Conservation (phyloP, 1,284 basidiomycete species). For the Cryptococcus depauperatus region DNA sequence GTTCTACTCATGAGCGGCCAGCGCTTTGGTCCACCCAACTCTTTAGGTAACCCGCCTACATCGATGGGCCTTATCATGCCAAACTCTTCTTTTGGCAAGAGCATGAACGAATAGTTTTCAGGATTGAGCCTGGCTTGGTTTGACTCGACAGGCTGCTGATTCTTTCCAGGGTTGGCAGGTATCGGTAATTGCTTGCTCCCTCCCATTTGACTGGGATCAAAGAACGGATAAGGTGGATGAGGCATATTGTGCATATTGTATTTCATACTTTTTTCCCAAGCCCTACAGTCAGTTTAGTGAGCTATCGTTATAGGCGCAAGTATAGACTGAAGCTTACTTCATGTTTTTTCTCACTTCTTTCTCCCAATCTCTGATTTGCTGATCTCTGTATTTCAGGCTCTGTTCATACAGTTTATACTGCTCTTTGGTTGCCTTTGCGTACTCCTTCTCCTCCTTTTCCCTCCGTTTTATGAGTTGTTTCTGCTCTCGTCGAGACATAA, state of each 20-base stretch:
- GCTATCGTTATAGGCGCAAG: no score
- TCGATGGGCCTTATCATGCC: slow-evolving; percentile 23
- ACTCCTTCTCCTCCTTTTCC: not conserved
- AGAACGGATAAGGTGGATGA: not conserved
- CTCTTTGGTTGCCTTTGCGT: slow-evolving; percentile 6
- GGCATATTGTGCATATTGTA: not conserved
- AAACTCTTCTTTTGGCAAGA: slow-evolving; percentile 23
- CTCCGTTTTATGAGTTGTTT: not conserved
- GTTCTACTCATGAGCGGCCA: slow-evolving; percentile 33
- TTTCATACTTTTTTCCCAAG: slow-evolving; percentile 9
- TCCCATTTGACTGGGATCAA: no score
- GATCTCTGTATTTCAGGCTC: slow-evolving; percentile 10
- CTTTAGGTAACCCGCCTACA: slow-evolving; percentile 11
- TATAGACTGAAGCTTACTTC: slow-evolving; percentile 5
- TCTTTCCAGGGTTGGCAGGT: no score
- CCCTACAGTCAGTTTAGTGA: no score
- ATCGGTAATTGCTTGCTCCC: no score
- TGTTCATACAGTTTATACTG: slow-evolving; percentile 16
- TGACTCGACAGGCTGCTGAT: no score
- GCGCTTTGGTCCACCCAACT: slow-evolving; percentile 12
- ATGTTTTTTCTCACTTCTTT: not conserved
- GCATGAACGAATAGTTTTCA: slow-evolving; percentile 14
- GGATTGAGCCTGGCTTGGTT: not conserved
- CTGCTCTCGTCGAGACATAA: no score
- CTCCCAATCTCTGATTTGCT: no score